Conservation (phyloP, 805 yeast species). For the Nakazawaea molendinolei region DNA sequence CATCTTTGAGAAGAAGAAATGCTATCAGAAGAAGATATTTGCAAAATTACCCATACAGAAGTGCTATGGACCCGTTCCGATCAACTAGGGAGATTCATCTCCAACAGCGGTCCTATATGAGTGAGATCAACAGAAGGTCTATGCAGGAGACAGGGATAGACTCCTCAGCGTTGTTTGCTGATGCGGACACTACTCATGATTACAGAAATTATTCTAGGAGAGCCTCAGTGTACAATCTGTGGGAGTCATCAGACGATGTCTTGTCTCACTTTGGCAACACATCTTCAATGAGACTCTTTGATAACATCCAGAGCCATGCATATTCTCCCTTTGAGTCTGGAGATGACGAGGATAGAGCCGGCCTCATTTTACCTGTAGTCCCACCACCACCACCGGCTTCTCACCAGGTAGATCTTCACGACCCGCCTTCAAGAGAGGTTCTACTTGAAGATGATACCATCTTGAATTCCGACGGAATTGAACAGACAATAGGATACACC, state of each 20-base stretch:
- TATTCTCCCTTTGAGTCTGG: slow-evolving; percentile 5
- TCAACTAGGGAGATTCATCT: neutral
- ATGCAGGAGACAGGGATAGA: neutral
- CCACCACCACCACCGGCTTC: too few species aligned
- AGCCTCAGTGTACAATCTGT: neutral
- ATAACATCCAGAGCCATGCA: too few species aligned
- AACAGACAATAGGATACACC: too few species aligned
- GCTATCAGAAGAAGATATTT: slow-evolving; percentile 6
- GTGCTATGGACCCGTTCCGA: neutral
- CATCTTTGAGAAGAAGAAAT: slow-evolving; percentile 7
- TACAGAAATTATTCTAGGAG: neutral
- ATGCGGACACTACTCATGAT: neutral
- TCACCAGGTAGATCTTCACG: too few species aligned
- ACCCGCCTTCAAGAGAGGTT: too few species aligned
- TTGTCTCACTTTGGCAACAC: neutral
- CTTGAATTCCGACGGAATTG: too few species aligned
- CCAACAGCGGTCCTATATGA: neutral
- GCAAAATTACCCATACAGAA: neutral
- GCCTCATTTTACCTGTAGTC: too few species aligned
- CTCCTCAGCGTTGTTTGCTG: neutral
- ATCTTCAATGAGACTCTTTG: too few species aligned
- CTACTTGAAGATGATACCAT: too few species aligned
- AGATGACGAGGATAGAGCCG: too few species aligned
- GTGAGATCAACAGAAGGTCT: neutral
- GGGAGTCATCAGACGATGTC: slow-evolving; percentile 6